Base-by-base conservation (phyloP, 2,329 filamentous ascomycete species). In the Thielaviopsis euricoi region DNA sequence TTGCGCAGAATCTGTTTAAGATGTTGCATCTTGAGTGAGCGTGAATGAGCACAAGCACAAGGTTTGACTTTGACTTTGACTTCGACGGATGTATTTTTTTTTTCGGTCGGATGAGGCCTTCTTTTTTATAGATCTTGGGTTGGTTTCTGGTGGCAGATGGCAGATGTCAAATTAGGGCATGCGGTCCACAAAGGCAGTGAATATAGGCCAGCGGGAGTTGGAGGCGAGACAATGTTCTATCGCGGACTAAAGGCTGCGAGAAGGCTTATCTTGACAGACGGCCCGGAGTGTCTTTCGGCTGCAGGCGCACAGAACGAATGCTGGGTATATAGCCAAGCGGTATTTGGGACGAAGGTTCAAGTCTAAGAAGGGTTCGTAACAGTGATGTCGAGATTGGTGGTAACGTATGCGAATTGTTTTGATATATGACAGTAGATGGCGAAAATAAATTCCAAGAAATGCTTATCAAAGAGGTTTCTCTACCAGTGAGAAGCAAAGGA, bases 1-100 rank as follows among this genome's bases (percentile, higher is more conserved):
- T 46, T 46, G 55, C 58, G 58, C 29, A 60, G 53, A 57, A 60
- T 58, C 46, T 60, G 58, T 50, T 60, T 60, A 49, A 60, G 19
- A 23, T 60, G 58, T 37, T 60, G 58, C 58, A 60, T 60, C 33
- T 52, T 55, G 48, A 37, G 40, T 17, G 17, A 17, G 15, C 17
- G 40, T 46, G 48, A 7, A 49, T 12, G 53, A 55, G n/a, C 25
- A 48, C 40, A 48, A 55, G 26, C 43, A 37, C 25, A 25, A 55
- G 48, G 12, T 33, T 25, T 33, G 43, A 19, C 23, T 26, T 46
- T 55, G 53, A 46, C 19, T 19, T 48, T 48, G 43, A 9, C n/a
- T 21, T 3, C 2, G 19, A n/a, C n/a, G 19, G 43, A n/a, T n/a
- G 6, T 2, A 4, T 26, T 26, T 26, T 26, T 26, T 26, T 48